Base-by-base conservation (phyloP, 1,139 yeast species). In the Candida neerlandica region DNA sequence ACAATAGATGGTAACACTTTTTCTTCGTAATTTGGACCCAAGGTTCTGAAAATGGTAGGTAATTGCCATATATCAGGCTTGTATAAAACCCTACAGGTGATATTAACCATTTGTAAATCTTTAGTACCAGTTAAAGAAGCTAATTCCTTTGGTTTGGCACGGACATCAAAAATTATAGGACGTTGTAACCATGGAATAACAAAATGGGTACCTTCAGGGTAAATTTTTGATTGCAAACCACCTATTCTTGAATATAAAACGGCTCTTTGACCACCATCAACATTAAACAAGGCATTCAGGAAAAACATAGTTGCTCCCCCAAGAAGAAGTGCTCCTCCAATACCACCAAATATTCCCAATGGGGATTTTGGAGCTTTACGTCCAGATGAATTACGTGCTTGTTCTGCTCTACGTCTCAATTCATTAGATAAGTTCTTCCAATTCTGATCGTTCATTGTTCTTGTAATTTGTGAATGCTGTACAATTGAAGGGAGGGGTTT, bases 181-280 rank as follows among this genome's bases (percentile, higher is more conserved):
- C 92, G 86, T 71, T 94, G 97, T 55, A 95, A 73, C 95, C 98
- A 92, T 40, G 99, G 99, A 56, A 94, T 71, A 49, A 91, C 85
- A 58, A 94, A 78, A 69, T 94, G 99, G 2, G 99, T 94, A 59
- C 99, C 99, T 77, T 94, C 99, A 44, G 83, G 84, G 66, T 86
- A 90, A 56, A 94, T 90, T 53, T 77, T 79, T n/a, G 92, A 84
- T 64, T 85, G 89, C 47, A 94, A 85, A 66, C 99, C 99, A 46
- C 84, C 81, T 42, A 91, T 51, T 66, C 99, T 85, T 33, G 96
- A 90, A 70, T 94, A 94, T 40, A 94, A 81, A 62, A 94, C 91
- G 27, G 97, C 99, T 67, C 99, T 81, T 71, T 94, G 98, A 70
- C 99, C 99, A 82, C 99, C 99, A 67, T 94, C 98, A 52, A 94